Evolutionary conservation across 306 rosid species (phyloP).

Genomic region (Heteromeles arbutifolia): DNA sequence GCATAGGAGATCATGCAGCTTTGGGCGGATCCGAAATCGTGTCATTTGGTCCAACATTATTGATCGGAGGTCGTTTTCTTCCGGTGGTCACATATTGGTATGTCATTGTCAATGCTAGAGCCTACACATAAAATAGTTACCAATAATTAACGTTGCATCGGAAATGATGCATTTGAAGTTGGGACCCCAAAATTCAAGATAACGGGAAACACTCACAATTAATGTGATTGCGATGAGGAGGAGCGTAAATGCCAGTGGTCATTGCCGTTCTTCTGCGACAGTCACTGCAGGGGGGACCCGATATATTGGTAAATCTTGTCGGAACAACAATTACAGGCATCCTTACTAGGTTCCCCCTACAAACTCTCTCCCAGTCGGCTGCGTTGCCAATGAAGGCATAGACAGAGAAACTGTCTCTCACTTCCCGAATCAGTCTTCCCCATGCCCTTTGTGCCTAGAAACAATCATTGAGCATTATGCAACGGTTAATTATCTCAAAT

Average conservation of each 20-base stretch:
- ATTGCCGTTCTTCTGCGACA: conserved; percentile 35
- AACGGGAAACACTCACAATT: conserved; percentile 17
- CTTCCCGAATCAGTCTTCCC: conserved; percentile 53
- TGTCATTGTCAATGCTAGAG: conserved; percentile 66
- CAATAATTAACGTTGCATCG: no score
- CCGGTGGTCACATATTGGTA: conserved; percentile 63
- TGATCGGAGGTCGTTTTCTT: conserved; percentile 48
- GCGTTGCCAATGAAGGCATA: conserved; percentile 76
- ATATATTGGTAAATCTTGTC: conserved; percentile 42
- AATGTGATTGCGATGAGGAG: conserved; percentile 53
- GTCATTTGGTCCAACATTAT: conserved; percentile 55
- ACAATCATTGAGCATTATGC: neutral
- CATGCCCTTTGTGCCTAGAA: conserved; percentile 65
- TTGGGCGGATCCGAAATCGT: conserved; percentile 21
- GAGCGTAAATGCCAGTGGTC: conserved; percentile 56
- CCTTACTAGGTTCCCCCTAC: conserved; percentile 71
- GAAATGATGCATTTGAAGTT: neutral
- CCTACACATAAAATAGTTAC: conserved; percentile 18
- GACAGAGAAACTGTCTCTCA: conserved; percentile 42
- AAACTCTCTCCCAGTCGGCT: conserved; percentile 75
- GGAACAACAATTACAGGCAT: conserved; percentile 62
- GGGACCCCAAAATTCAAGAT: no score
- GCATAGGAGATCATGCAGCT: conserved; percentile 23
- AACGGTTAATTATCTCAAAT: neutral
- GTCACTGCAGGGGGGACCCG: conserved; percentile 37